Conservation (phyloP, 1,139 yeast genomes). For the Trichomonascaceae sp. region DNA sequence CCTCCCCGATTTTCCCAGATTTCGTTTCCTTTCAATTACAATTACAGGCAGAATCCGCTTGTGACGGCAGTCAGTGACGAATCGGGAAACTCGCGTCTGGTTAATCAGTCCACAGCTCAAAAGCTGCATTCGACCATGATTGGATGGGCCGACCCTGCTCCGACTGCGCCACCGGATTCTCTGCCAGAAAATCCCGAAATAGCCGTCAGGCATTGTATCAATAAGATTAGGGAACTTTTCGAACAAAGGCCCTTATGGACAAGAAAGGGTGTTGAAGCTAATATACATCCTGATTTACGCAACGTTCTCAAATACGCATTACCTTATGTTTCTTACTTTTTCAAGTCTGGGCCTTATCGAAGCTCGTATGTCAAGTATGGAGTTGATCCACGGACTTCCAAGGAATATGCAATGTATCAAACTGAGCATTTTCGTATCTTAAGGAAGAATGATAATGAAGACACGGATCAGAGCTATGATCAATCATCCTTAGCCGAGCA, state of each 20-base stretch:
- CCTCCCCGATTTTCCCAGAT: slow-evolving; percentile 80
- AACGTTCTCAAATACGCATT: slow-evolving; percentile 59
- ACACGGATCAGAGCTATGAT: slow-evolving; percentile 5
- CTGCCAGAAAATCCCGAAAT: slow-evolving; percentile 33
- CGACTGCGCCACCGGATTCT: slow-evolving; percentile 40
- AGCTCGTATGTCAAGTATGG: slow-evolving; percentile 80
- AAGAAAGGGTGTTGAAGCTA: slow-evolving; percentile 57
- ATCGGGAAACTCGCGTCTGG: slow-evolving; percentile 27
- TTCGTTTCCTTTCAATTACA: slow-evolving; percentile 69
- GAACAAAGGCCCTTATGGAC: slow-evolving; percentile 80
- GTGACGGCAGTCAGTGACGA: slow-evolving; percentile 52
- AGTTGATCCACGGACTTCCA: slow-evolving; percentile 60
- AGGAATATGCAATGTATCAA: slow-evolving; percentile 61
- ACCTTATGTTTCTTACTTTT: slow-evolving; percentile 76
- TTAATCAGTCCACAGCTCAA: slow-evolving; percentile 30
- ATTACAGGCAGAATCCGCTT: slow-evolving; percentile 53
- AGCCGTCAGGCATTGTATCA: slow-evolving; percentile 43
- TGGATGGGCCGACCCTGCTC: slow-evolving; percentile 43
- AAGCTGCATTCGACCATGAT: slow-evolving; percentile 34
- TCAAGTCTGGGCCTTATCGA: slow-evolving; percentile 92
- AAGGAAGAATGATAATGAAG: slow-evolving; percentile 27
- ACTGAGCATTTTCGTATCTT: slow-evolving; percentile 73
- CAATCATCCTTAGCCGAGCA: not conserved
- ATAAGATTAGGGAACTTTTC: slow-evolving; percentile 50
- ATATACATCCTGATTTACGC: slow-evolving; percentile 46